A percentile compares a stretch with the other conserved stretches of the same genome.
Evolutionary conservation across 148 eudicot genomes (phyloP).

Genomic region (Fagopyrum esculentum): DNA sequence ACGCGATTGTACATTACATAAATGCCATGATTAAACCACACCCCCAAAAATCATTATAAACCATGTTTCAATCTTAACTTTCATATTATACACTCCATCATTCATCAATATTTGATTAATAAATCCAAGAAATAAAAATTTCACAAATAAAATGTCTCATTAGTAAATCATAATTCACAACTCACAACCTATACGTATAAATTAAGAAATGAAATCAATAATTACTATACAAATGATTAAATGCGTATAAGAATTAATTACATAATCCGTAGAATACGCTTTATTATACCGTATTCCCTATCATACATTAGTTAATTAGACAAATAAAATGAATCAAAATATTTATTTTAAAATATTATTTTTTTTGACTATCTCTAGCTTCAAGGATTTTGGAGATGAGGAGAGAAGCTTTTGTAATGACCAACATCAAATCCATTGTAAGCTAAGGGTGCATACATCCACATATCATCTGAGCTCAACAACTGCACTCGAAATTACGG

Average conservation of each 20-base stretch:
- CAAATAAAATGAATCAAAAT: neutral
- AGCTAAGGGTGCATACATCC: conserved; percentile 76
- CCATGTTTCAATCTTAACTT: conserved; percentile 1
- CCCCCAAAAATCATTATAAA: neutral
- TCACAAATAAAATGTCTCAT: neutral
- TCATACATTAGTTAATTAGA: neutral
- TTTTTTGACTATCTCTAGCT: neutral
- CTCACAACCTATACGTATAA: conserved; percentile 1
- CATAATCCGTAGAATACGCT: neutral
- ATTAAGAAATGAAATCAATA: neutral
- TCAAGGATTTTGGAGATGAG: neutral
- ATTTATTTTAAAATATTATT: too few species aligned
- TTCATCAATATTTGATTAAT: neutral
- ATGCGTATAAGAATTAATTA: neutral
- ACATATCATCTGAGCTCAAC: conserved; percentile 66
- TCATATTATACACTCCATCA: neutral
- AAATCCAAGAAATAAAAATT: neutral
- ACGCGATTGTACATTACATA: neutral
- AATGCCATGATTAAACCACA: neutral
- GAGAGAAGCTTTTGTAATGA: conserved; percentile 26
- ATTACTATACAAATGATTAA: neutral
- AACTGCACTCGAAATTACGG: conserved; percentile 26
- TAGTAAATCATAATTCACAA: neutral
- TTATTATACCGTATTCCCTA: neutral
- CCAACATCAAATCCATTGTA: conserved; percentile 60